Conservation (phyloP, 169 alveolate genomes). For the Cryptosporidium viatorum region DNA sequence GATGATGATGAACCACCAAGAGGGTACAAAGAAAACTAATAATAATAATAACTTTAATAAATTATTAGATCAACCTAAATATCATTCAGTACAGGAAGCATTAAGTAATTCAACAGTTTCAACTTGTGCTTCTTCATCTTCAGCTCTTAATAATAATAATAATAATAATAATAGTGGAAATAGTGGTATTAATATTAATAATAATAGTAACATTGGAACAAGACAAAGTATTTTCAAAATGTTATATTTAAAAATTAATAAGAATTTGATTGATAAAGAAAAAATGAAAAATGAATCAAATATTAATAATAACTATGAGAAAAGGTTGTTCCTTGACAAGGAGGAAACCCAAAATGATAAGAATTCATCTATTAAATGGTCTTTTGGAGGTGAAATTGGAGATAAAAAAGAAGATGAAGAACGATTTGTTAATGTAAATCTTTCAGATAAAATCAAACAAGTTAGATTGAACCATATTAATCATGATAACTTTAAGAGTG, state of each 20-base stretch:
- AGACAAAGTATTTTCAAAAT: conserved; percentile 22
- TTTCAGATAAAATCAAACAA: not conserved
- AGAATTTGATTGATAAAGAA: not conserved
- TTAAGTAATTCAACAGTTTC: not conserved
- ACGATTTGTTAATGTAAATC: not conserved
- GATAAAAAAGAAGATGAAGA: not conserved
- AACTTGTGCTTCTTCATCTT: not conserved
- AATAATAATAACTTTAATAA: not conserved
- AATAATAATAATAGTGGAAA: not conserved
- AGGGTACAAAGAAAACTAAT: not conserved
- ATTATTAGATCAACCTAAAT: not conserved
- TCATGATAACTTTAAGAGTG: not conserved
- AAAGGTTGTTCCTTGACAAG: conserved; percentile 9
- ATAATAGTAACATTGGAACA: not conserved
- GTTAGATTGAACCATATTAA: not conserved
- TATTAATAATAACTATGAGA: not conserved
- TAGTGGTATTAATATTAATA: not conserved
- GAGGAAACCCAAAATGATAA: not conserved
- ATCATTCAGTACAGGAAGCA: not conserved
- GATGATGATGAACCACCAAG: not conserved
- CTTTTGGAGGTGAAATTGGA: not conserved
- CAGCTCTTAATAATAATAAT: no score
- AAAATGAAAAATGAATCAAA: not conserved
- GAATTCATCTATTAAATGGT: no score
- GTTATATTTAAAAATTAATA: not conserved